These are phyloP conservation scores for Endogone sp. DNA, from an alignment of 192 early-diverging fungal genomes.

Conservation along the genomic window DNA sequence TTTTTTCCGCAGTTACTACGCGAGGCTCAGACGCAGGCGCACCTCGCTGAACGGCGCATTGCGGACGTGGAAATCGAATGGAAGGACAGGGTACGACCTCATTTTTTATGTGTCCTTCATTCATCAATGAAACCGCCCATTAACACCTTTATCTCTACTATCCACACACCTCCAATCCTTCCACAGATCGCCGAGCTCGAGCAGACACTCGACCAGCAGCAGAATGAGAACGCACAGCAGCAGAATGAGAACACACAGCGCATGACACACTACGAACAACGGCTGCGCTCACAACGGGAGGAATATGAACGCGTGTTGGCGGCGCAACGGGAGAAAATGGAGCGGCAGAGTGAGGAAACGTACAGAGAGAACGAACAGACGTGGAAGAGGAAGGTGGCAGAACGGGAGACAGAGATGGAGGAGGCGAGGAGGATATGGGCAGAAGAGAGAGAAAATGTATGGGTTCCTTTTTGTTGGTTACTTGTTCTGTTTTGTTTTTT, in stretches of 20 bases:
- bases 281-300: conserved; percentile 19
- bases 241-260: conserved; percentile 21
- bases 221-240: conserved; percentile 14
- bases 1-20: conserved; percentile 19
- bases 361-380: not conserved
- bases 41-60: conserved; percentile 29
- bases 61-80: conserved; percentile 24
- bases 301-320: conserved; percentile 17
- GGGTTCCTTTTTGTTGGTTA: no score
- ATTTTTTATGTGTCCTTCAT: not conserved
- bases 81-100: conserved; percentile 12
- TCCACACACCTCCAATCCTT: not conserved
- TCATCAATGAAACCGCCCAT: no score
- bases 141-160: no score
- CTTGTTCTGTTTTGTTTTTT: no score
- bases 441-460: not conserved
- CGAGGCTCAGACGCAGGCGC: conserved; percentile 28
- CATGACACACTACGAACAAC: conserved; percentile 22
- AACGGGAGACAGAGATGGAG: not conserved
- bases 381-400: not conserved
- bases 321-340: conserved; percentile 10
- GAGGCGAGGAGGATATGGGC: not conserved
- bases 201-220: conserved; percentile 15
- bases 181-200: conserved; percentile 15
- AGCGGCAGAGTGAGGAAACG: conserved; percentile 1